Base-by-base conservation (phyloP, 2,329 filamentous ascomycete species). In the Huntiella savannae region DNA sequence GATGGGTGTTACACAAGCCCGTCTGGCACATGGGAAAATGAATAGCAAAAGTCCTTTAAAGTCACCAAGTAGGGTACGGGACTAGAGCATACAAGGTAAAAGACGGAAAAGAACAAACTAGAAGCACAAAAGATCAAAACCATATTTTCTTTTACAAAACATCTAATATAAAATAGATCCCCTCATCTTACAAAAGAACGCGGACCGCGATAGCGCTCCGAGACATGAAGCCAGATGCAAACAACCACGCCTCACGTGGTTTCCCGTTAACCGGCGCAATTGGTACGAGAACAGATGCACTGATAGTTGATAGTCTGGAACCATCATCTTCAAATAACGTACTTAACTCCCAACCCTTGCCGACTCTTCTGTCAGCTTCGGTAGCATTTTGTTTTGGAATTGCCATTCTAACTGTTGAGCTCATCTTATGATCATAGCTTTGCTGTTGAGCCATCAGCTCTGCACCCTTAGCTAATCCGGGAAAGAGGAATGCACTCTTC, bases 311-410 rank as follows among this genome's bases (percentile, higher is more conserved):
- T 19, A 77, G 58, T 12, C 59, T 59, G 0, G 55, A 58, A 1
- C 73, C 70, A 43, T 77, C 71, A 50, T 78, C 75, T 39, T 72
- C 63, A 49, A 77, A 76, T 0, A 79, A 40, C 2, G 74, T 43
- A n/a, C 56, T 60, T 15, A 60, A 65, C 43, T 65, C 60, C 64
- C 66, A 71, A 2, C 47, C 1, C 38, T 43, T 8, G 4, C 19
- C 45, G 39, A 2, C 10, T 47, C 28, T 10, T 49, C 28, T 39
- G 47, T 33, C 33, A n/a, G 12, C 6, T 4, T 13, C 40, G 5
- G 44, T 46, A 11, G 10, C 52, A 46, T 22, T 49, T 49, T 45
- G 45, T 15, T 36, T 53, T 4, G 50, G 55, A 41, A 22, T 40
- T 7, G 46, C 45, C 34, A 50, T 44, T n/a, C 35, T 33, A 12